Conservation (phyloP, 2,329 filamentous ascomycete species). For the Thelonectria blattea region DNA sequence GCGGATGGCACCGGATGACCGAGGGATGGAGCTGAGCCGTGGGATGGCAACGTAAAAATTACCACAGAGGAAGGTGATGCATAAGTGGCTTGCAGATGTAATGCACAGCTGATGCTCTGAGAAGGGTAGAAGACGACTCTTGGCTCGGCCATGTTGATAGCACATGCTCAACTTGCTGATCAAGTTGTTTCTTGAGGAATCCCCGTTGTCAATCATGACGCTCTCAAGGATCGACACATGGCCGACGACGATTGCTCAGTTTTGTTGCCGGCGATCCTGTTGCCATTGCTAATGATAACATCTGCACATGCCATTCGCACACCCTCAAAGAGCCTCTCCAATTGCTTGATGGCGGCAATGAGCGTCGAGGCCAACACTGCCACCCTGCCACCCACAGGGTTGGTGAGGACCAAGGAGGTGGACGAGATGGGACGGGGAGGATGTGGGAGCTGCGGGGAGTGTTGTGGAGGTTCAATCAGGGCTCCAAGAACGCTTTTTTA, state of each 20-base stretch:
- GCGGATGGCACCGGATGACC: constrained; percentile 13
- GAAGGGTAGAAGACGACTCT: not conserved
- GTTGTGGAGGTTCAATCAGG: constrained; percentile 16
- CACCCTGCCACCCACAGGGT: constrained; percentile 13
- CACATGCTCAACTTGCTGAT: constrained; percentile 7
- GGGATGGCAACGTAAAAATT: not conserved
- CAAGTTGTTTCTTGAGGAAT: not conserved
- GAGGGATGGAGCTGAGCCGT: constrained; percentile 1
- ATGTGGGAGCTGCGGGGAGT: constrained; percentile 31
- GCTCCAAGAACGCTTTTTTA: not conserved
- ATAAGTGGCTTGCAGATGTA: constrained; percentile 31
- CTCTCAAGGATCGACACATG: not conserved
- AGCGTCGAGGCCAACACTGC: constrained; percentile 12
- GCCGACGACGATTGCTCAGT: constrained; percentile 3
- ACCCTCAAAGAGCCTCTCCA: not conserved
- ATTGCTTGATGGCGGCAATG: not conserved
- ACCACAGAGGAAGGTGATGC: constrained; percentile 2
- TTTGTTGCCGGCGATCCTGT: not conserved
- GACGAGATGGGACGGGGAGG: constrained; percentile 8
- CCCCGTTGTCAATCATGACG: not conserved
- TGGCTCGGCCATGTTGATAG: not conserved
- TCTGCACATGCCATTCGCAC: constrained; percentile 1
- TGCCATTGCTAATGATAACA: not conserved
- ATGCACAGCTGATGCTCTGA: constrained; percentile 20
- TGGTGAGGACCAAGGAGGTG: constrained; percentile 17